Evolutionary conservation across 2,329 filamentous ascomycete genomes (phyloP).

Genomic region (Fusarium sp.): DNA sequence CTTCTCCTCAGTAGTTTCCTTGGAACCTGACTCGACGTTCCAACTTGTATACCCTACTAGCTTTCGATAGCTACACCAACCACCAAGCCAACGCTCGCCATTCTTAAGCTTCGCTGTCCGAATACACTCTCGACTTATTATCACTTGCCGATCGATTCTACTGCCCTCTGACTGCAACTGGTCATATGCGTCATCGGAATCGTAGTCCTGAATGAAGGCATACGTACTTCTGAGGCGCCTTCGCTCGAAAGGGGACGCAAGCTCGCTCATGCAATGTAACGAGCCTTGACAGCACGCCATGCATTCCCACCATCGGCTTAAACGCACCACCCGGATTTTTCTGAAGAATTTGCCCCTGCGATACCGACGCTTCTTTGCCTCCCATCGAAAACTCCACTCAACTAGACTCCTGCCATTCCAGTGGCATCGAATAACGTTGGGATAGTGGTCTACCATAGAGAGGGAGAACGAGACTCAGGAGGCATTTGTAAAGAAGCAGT

Average conservation of each 20-base stretch:
- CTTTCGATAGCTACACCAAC: neutral
- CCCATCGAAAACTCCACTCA: neutral
- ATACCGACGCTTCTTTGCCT: neutral
- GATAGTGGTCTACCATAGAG: conserved; percentile 15
- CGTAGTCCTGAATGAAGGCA: neutral
- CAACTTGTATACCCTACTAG: neutral
- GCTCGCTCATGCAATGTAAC: neutral
- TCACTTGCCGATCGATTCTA: neutral
- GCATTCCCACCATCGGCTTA: conserved; percentile 11
- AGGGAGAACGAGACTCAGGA: neutral
- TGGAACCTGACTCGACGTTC: neutral
- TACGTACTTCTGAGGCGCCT: neutral
- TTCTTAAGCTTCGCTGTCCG: neutral
- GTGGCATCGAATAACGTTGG: conserved; percentile 15
- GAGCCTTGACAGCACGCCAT: conserved; percentile 7
- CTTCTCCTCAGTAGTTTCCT: neutral
- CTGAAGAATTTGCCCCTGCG: neutral
- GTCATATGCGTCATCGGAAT: neutral
- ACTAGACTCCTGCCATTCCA: neutral
- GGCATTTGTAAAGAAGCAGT: neutral
- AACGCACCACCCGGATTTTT: neutral
- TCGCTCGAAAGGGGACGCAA: neutral
- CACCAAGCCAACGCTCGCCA: neutral
- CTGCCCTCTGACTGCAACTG: neutral
- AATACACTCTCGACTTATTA: neutral